Percentiles rank a stretch among this genome's conserved stretches.
Conservation (phyloP, 306 rosid genomes). For the Gillenia trifoliata region DNA sequence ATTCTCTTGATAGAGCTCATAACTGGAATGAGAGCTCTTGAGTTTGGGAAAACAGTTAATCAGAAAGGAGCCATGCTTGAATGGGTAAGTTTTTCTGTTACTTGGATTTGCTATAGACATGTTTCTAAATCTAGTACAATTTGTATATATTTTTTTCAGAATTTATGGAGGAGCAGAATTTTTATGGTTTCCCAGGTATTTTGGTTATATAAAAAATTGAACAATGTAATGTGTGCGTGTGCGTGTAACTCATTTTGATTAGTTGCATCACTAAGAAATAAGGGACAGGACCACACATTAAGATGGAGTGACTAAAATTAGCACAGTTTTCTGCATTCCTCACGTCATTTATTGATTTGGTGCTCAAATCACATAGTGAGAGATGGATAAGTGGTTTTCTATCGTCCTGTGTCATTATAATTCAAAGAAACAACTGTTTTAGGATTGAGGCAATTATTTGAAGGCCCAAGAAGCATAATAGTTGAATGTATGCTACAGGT, state of each 20-base stretch:
- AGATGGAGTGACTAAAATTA: too few relatives aligned
- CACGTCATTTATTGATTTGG: neutral
- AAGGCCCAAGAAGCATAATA: neutral
- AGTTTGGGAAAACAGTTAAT: conserved; percentile 80
- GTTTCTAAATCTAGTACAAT: too few relatives aligned
- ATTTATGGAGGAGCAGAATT: too few relatives aligned
- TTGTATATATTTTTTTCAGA: too few relatives aligned
- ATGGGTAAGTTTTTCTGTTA: conserved; percentile 63
- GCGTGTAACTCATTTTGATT: too few relatives aligned
- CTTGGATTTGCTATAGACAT: neutral
- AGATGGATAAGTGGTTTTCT: neutral
- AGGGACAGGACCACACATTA: too few relatives aligned
- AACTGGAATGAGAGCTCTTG: conserved; percentile 93
- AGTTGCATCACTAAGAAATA: too few relatives aligned
- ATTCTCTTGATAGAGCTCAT: conserved; percentile 91
- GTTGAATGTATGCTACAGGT: conserved; percentile 42
- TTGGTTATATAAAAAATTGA: too few relatives aligned
- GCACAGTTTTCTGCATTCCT: neutral
- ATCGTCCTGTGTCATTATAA: neutral
- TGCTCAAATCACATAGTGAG: neutral
- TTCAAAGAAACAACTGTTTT: neutral
- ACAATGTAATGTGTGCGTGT: too few relatives aligned
- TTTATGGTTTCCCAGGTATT: too few relatives aligned
- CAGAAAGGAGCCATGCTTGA: conserved; percentile 95
- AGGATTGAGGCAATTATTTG: neutral